Base-by-base conservation (phyloP, 2,329 filamentous ascomycete species). In the Ploettnerulaceae sp. region DNA sequence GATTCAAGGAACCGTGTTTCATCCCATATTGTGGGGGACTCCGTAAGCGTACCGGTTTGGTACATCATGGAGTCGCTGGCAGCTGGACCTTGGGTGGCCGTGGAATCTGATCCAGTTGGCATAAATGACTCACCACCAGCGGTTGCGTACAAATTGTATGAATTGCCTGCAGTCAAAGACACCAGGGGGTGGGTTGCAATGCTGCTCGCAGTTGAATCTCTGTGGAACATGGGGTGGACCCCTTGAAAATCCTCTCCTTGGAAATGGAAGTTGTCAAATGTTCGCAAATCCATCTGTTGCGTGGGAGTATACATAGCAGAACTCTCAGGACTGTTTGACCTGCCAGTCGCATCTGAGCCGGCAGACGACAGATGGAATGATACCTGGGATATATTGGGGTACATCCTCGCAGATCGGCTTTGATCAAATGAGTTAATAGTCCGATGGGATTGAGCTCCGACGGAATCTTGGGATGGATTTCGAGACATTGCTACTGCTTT, bases 311-410 rank as follows among this genome's bases (percentile, higher is more conserved):
- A 62, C 35, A 62, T 45, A 53, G 50, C 54, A 51, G 53, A 43
- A 48, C 53, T 52, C 11, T 55, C 53, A 46, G 61, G 60, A 43
- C 60, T 63, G 45, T 45, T 56, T 51, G 60, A 64, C 50, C 60
- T 61, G 44, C 52, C 56, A 51, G 56, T 58, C 40, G 49, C 45
- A 57, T 63, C 61, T 55, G 61, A 61, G 43, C 55, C 55, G 45
- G 55, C 55, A 48, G 61, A 61, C 43, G 61, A 57, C 42, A 61
- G 58, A 55, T 61, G 54, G 57, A 56, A 62, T 45, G 58, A 53
- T 45, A 56, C 52, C 39, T 62, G 58, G 33, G 59, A 57, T 20
- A 54, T 47, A 51, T 46, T 54, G 37, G 54, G 50, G 32, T 57
- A 60, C 49, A 61, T 54, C 17, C 54, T 57, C 51, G 51, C 31